Base-by-base conservation (phyloP, 305 asterid genomes). In the Fraxinus sp. region DNA sequence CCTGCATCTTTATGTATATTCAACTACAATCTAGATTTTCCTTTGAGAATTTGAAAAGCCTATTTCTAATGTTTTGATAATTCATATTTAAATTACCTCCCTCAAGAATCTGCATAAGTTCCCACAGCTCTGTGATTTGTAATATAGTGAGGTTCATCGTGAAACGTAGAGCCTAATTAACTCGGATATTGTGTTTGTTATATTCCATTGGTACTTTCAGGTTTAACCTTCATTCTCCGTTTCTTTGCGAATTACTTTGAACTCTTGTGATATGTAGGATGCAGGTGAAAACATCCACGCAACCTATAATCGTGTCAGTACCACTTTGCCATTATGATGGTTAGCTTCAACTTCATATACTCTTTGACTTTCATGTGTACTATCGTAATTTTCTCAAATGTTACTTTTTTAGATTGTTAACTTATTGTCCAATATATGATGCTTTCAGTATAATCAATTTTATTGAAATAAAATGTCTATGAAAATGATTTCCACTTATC, bases 321-420 rank as follows among this genome's bases (percentile, higher is more conserved):
- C 98, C 99, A 18, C 95, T 96, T 83, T 89, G 95, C 83, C 98
- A 96, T 86, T 89, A 86, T 79, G 97, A 96, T 79, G 96, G 99
- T 94, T 81, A 88, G 97, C 84, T 88, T 87, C 89, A 30, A 55
- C 68, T 52, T 37, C 73, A 11, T 80, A 46, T 39, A 22, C 22
- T 33, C 80, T 18, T 36, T 20, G 16, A 39, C 62, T 80, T 80
- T 76, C 78, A 36, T 59, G 49, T 62, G 70, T 81, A 33, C 75
- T 66, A 30, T 81, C 32, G 62, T 44, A 32, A 35, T 33, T 78
- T 14, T 81, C 24, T 52, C 37, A 22, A 49, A 74, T 78, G 75
- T 80, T 80, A 26, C 72, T 59, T 74, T 14, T 37, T 49, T 37
- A 28, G 18, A 80, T 78, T 22, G 32, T 28, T 28, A 28, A 28